These are phyloP conservation scores for Medicago ruthenica DNA, from an alignment of 306 rosid genomes.

Conservation along the genomic window DNA sequence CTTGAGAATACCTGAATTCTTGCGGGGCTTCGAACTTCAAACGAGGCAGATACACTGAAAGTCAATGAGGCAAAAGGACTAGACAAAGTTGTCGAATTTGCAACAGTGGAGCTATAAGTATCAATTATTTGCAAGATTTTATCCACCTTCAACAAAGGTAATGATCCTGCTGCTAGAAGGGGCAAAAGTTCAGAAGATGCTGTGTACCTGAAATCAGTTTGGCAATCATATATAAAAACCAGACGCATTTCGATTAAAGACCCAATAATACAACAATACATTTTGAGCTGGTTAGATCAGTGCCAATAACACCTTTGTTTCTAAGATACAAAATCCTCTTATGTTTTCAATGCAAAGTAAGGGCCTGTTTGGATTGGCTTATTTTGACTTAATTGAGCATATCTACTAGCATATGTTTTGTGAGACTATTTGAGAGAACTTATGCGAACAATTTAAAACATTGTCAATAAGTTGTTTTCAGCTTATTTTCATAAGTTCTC, in stretches of 20 bases:
- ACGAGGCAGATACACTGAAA: slow-evolving; percentile 86
- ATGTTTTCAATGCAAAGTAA: slow-evolving; percentile 9
- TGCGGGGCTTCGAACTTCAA: slow-evolving; percentile 88
- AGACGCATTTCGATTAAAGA: neutral
- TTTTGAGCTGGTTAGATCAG: slow-evolving; percentile 10
- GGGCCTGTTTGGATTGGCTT: too few species aligned
- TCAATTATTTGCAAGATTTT: slow-evolving; percentile 81
- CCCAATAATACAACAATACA: neutral
- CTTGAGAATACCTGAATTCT: slow-evolving; percentile 79
- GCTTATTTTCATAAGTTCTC: too few species aligned
- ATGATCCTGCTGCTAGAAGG: slow-evolving; percentile 79
- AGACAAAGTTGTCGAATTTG: slow-evolving; percentile 81
- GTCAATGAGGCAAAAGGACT: slow-evolving; percentile 69
- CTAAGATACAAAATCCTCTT: neutral
- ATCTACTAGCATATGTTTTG: too few species aligned
- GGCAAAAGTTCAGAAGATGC: slow-evolving; percentile 93
- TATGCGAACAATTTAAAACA: too few species aligned
- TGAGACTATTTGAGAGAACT: too few species aligned
- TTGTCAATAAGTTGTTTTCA: too few species aligned
- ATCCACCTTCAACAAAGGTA: slow-evolving; percentile 78
- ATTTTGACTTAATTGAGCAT: too few species aligned
- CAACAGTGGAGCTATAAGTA: slow-evolving; percentile 53
- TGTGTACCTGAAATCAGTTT: slow-evolving; percentile 72
- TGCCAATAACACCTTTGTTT: slow-evolving; percentile 1
- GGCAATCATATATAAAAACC: slow-evolving; percentile 27